Conservation (phyloP, 805 yeast species). For the Myxozyma sirexii region DNA sequence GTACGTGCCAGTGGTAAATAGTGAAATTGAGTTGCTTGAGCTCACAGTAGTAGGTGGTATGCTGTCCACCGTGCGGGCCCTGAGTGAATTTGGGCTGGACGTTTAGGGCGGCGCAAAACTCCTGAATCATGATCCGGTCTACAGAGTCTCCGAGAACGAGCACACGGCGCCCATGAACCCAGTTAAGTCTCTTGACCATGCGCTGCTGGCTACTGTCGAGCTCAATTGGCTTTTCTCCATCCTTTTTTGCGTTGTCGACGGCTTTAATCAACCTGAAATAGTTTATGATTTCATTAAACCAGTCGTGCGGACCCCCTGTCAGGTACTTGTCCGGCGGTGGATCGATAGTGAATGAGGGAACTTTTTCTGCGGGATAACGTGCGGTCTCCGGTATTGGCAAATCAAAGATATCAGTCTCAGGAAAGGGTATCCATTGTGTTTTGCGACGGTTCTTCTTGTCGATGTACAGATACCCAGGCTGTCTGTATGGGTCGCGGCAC, state of each 20-base stretch:
- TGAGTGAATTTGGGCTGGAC: not conserved
- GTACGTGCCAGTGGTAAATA: conserved; percentile 30
- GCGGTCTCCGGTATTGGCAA: conserved; percentile 24
- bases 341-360: conserved; percentile 20
- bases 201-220: conserved; percentile 12
- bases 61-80: conserved; percentile 23
- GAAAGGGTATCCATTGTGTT: conserved; percentile 27
- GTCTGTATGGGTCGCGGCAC: conserved; percentile 28
- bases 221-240: not conserved
- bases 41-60: conserved; percentile 26
- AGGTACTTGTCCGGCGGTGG: conserved; percentile 18
- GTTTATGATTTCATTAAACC: conserved; percentile 12
- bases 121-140: conserved; percentile 31
- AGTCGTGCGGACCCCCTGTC: conserved; percentile 17
- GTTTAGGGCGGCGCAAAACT: conserved; percentile 18
- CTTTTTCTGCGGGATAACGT: conserved; percentile 18
- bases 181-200: conserved; percentile 21
- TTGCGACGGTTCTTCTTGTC: not conserved
- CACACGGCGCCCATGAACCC: conserved; percentile 30
- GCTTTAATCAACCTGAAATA: conserved; percentile 8
- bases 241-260: not conserved
- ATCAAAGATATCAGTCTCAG: conserved; percentile 5
- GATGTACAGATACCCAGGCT: conserved; percentile 25
- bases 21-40: conserved; percentile 24
- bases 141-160: conserved; percentile 31